Evolutionary conservation across 2,329 filamentous ascomycete species (phyloP), one percentile per base, ranked within the genome.

Genomic region (Aspergillus carbonarius): DNA sequence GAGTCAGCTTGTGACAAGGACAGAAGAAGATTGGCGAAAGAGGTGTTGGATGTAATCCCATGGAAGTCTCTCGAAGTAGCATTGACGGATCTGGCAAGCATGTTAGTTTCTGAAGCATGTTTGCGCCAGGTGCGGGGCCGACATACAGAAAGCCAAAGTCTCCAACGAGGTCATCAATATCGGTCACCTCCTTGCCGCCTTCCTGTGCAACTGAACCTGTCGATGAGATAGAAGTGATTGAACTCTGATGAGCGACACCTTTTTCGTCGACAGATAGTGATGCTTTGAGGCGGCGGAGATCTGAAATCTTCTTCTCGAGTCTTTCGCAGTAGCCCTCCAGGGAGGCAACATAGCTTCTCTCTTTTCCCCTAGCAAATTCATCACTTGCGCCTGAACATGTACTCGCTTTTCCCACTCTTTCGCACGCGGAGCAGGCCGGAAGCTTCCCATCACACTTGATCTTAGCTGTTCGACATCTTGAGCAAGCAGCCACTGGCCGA

Each of bases 381-480:
- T 98, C 93, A 69, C 96, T 97, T 7, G 92, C 93, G 57, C 92
- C 92, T 6, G 92, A 96, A 74, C 95, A 99, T 72, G 96, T 92
- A 60, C 83, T 88, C 56, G 90, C 87, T 61, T 92, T 89, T 30
- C 93, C 92, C 13, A 92, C 91, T 76, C 92, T 93, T 76, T 97
- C 93, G 72, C 95, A 98, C 17, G 93, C 93, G 7, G 92, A 96
- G 72, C 95, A 99, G 7, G 93, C 92, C 10, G 95, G 95, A 37
- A 98, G 81, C 75, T 97, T 97, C 61, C 95, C 93, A 78, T 98
- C 95, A 71, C 95, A 99, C 86, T 96, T 97, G 73, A 98, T 92
- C 79, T 99, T 99, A 55, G 93, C 93, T 61, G 89, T 86, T 60
- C 95, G 91, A 79, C 90, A 93, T 81, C 89, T 83, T 59, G 89